phyloP scores from a whole-genome alignment of 2,329 filamentous ascomycete species.

The Sphaerulina musiva region DNA sequence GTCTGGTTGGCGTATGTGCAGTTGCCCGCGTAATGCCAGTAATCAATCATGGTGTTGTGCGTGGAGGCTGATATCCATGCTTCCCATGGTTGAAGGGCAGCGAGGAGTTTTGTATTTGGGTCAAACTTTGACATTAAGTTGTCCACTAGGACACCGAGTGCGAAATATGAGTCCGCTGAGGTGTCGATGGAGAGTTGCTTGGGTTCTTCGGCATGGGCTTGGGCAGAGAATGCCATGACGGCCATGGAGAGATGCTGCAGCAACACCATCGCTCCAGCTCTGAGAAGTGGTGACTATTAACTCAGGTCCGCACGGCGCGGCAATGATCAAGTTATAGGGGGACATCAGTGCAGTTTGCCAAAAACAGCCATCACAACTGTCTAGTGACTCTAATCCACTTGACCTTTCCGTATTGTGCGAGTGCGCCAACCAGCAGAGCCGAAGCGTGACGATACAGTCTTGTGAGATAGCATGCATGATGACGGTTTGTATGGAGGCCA shows the following conservation, averaged over 20 bases:
- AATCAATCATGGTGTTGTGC: conserved; percentile 63
- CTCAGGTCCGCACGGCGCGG: neutral
- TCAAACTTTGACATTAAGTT: neutral
- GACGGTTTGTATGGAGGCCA: neutral
- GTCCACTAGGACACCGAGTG: neutral
- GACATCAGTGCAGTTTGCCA: neutral
- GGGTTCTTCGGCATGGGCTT: neutral
- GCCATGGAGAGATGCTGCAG: neutral
- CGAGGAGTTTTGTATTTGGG: neutral
- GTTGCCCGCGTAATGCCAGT: conserved; percentile 61
- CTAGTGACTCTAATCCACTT: neutral
- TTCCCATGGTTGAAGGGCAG: conserved; percentile 30
- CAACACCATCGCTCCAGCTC: neutral
- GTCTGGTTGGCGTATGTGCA: conserved; percentile 55
- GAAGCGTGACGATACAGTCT: neutral
- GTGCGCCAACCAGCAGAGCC: neutral
- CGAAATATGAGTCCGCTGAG: neutral
- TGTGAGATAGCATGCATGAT: neutral
- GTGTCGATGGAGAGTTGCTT: neutral
- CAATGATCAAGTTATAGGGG: neutral
- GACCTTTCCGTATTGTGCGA: neutral
- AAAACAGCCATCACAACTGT: neutral
- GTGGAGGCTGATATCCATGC: conserved; percentile 61
- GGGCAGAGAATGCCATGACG: neutral
- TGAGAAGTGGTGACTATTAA: neutral